Percentiles rank a stretch among this genome's conserved stretches.
Conservation (phyloP, 1,139 yeast genomes). For the Suhomyces kunorum region DNA sequence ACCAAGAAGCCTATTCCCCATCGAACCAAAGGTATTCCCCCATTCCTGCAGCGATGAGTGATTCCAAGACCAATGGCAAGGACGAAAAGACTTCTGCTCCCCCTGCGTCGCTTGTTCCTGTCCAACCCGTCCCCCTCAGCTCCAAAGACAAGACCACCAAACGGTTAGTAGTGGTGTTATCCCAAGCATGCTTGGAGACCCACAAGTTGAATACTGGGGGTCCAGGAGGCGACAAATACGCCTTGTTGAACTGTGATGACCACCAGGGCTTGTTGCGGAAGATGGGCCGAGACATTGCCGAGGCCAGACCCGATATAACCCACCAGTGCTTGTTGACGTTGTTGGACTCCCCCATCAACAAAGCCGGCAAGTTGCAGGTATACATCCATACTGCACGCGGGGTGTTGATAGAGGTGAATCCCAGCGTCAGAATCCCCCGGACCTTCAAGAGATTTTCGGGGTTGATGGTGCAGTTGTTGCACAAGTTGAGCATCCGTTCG, state of each 20-base stretch:
- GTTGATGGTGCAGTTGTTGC: constrained; percentile 92
- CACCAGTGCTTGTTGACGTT: constrained; percentile 92
- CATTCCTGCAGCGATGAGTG: constrained; percentile 7
- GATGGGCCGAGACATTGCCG: constrained; percentile 96
- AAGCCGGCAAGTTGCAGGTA: constrained; percentile 95
- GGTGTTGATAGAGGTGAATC: constrained; percentile 92
- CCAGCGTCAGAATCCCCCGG: constrained; percentile 95
- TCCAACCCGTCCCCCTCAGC: constrained; percentile 75
- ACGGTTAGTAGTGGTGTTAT: constrained; percentile 85
- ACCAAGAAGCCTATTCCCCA: too few species aligned
- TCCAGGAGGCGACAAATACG: constrained; percentile 88
- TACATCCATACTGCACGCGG: constrained; percentile 95
- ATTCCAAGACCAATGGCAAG: constrained; percentile 9
- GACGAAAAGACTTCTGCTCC: constrained; percentile 43
- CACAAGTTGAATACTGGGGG: constrained; percentile 77
- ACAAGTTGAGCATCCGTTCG: constrained; percentile 86
- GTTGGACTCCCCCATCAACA: constrained; percentile 93
- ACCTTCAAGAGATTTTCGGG: constrained; percentile 97
- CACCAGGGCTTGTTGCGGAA: constrained; percentile 94
- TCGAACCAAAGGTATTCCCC: background rate
- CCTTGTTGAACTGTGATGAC: constrained; percentile 92
- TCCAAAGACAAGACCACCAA: constrained; percentile 83
- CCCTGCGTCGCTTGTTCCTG: constrained; percentile 77
- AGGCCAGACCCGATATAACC: constrained; percentile 97
- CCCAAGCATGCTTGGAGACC: constrained; percentile 94